phyloP scores from a whole-genome alignment of 2,329 filamentous ascomycete species.

The Alternaria arborescens region DNA sequence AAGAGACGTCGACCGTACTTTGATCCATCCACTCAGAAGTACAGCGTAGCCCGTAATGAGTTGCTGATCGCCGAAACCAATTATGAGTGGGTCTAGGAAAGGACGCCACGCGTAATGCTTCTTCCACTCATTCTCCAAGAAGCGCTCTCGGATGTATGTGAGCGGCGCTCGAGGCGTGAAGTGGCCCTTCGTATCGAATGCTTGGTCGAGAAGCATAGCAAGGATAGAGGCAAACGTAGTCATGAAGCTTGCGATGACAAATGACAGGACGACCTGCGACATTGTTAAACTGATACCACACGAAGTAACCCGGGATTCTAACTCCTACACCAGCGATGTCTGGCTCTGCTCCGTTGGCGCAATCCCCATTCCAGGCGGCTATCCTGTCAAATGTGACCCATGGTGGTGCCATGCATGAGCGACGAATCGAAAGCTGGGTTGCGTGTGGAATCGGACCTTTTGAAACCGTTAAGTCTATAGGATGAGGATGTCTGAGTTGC shows the following conservation, averaged over 20 bases:
- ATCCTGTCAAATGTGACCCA: conserved; percentile 42
- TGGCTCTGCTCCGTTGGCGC: conserved; percentile 36
- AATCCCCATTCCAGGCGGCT: conserved; percentile 30
- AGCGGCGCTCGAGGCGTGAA: conserved; percentile 32
- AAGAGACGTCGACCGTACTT: conserved; percentile 19
- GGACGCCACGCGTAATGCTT: conserved; percentile 42
- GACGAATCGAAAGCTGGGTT: background rate
- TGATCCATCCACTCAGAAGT: conserved; percentile 44
- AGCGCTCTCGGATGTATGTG: conserved; percentile 34
- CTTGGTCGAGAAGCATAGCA: conserved; percentile 45
- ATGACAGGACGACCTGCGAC: conserved; percentile 40
- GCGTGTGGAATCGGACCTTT: background rate
- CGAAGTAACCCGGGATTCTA: background rate
- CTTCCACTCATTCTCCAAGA: conserved; percentile 40
- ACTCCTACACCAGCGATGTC: conserved; percentile 45
- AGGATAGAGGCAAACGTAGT: conserved; percentile 42
- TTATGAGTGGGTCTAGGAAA: conserved; percentile 43
- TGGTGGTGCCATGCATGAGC: conserved; percentile 34
- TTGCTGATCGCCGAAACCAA: conserved; percentile 44
- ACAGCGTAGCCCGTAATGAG: conserved; percentile 45
- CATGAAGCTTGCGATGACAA: conserved; percentile 42
- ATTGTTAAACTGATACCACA: background rate
- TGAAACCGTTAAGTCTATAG: background rate
- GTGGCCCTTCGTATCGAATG: conserved; percentile 36
- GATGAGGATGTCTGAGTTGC: background rate